Percentiles rank a stretch among this genome's conserved stretches.
These are phyloP conservation scores for Acanthochlamys bracteata DNA, from an alignment of 106 monocot species.

Conservation along the genomic window DNA sequence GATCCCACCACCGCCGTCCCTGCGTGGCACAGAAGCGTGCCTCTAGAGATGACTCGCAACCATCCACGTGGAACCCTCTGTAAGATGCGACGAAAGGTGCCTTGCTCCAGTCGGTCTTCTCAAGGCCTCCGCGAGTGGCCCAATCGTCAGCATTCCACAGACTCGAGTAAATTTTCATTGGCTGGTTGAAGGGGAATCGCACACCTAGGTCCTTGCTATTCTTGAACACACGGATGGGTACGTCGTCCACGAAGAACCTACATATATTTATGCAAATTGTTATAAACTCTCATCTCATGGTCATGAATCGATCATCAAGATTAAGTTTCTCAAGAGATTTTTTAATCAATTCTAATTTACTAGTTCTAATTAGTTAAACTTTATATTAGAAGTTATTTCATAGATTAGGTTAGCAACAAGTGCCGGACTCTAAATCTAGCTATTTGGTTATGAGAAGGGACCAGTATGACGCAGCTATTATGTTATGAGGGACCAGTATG, in stretches of 20 bases:
- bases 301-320: too few relatives aligned
- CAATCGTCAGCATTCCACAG: constrained; percentile 18
- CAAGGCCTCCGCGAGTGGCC: constrained; percentile 13
- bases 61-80: constrained; percentile 12
- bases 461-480: too few relatives aligned
- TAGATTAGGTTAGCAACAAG: too few relatives aligned
- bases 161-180: constrained; percentile 17
- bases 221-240: constrained; percentile 16
- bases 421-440: too few relatives aligned
- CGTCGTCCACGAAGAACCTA: constrained; percentile 15
- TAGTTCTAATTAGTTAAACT: too few relatives aligned
- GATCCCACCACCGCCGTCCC: constrained; percentile 14
- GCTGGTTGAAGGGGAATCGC: constrained; percentile 15
- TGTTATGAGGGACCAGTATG: too few relatives aligned
- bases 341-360: too few relatives aligned
- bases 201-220: constrained; percentile 15
- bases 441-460: too few relatives aligned
- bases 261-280: neutral
- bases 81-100: constrained; percentile 13
- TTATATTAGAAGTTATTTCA: too few relatives aligned
- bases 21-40: constrained; percentile 12
- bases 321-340: too few relatives aligned
- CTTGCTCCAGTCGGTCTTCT: constrained; percentile 17
- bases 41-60: constrained; percentile 9
- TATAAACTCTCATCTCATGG: too few relatives aligned